Evolutionary conservation across 768 basidiomycete species (phyloP), one percentile per base, ranked within the genome.

Genomic region (Gymnopilus dilepis): DNA sequence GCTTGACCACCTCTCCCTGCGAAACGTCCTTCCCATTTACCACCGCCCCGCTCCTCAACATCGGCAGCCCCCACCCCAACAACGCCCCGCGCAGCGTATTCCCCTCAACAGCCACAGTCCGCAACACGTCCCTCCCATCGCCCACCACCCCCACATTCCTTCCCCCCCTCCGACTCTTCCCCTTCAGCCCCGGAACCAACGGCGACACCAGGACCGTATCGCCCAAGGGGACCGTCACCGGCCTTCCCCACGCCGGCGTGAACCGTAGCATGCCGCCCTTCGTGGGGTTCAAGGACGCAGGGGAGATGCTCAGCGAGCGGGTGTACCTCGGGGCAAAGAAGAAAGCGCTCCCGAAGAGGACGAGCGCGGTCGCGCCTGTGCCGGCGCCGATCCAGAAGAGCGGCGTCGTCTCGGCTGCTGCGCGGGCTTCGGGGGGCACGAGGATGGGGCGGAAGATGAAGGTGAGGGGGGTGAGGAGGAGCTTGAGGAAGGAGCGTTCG

Each of bases 371-470:
- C 0, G 38, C 5, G 11, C 56, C 61, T 2, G 56, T 21, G 31
- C 31, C 42, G 6, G n/a, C 11, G 22, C 61, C 56, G 3, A 33
- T 42, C 50, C 51, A 51, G 51, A 53, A 58, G 21, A 41, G 47
- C 56, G 56, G 58, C 0, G 41, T 42, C 12, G 53, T 30, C 24
- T 41, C 13, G 2, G 61, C 56, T 15, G 28, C 61, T 0, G 33
- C 50, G 11, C 56, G 56, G 21, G 24, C 56, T 42, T 33, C 9
- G 2, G 30, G 40, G 8, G 31, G 11, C 9, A 45, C 61, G 28
- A 58, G 40, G 22, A 62, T 21, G 12, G 61, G 56, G 31, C 61
- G 61, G 50, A 54, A 40, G 33, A 62, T 30, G 51, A 62, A 62
- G 21, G 38, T 58, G 19, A 62, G 17, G 2, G 61, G 61, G 42